Base-by-base conservation (phyloP, 2,329 filamentous ascomycete genomes). In the Clonostachys rhizophaga region DNA sequence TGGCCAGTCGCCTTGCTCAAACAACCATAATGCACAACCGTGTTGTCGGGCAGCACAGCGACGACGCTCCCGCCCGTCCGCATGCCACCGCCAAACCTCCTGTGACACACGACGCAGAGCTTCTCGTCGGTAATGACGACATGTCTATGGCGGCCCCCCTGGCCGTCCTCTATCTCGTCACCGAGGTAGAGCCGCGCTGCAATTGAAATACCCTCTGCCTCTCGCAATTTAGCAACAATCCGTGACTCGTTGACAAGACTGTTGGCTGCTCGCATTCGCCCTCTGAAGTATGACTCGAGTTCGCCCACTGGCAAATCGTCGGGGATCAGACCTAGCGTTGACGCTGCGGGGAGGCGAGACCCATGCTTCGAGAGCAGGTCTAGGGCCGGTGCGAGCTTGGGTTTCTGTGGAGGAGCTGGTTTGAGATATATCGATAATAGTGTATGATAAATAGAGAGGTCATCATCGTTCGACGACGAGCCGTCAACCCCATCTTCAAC, bases 81-180 rank as follows among this genome's bases (percentile, higher is more conserved):
- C 75, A 96, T 96, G 60, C 65, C 65, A 2, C 90, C 87, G 2
- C 91, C 92, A 54, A 99, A 79, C 54, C 94, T 76, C 74, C 96
- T 97, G 66, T 96, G 87, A 63, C 94, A 99, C 14, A 95, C 89
- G 12, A 87, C 85, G 63, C 94, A 99, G 47, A 96, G 86, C 45
- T 89, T 76, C 61, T 97, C 92, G 58, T 99, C 92, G 10, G 80
- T 83, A 45, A 99, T 84, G 17, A 90, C 81, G 11, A 96, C 91
- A 54, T 89, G 79, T 46, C 78, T 67, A 55, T 78, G 81, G 45
- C 75, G 70, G 11, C 77, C 78, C 42, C 70, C 72, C 50, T 79
- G 76, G 1, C 74, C 73, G 24, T 71, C 69, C 2, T 68, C 65
- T n/a, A 70, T 54, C 12, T 81, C 77, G 49, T 89, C 83, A 3